Conservation (phyloP, 345 rosid genomes). For the Salix caprea region DNA sequence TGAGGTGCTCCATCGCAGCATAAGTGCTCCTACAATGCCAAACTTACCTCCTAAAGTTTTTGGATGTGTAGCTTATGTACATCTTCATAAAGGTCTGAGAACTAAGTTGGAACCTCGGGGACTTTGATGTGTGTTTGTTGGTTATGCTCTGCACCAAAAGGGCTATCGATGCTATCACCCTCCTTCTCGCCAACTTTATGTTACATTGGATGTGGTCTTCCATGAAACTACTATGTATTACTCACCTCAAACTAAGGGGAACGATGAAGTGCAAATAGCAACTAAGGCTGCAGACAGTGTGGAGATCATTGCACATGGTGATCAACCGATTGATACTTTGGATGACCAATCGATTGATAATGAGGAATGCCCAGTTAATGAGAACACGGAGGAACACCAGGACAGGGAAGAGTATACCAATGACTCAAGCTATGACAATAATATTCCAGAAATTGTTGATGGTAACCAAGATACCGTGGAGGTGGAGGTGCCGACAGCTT, state of each 20-base stretch:
- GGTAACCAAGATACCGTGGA: rapidly evolving
- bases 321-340: background rate
- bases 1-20: rapidly evolving
- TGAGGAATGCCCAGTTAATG: too few relatives aligned
- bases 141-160: background rate
- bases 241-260: background rate
- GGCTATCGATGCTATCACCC: background rate
- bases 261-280: background rate
- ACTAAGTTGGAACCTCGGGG: background rate
- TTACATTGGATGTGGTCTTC: background rate
- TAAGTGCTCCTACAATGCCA: background rate
- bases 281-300: too few relatives aligned
- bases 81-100: background rate
- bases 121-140: background rate
- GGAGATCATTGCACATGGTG: background rate
- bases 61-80: background rate
- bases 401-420: background rate
- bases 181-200: background rate
- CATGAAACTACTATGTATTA: background rate
- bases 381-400: background rate
- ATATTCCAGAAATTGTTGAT: background rate
- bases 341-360: background rate
- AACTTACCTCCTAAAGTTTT: background rate
- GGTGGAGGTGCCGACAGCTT: background rate
- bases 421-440: background rate